Evolutionary conservation across 2,329 filamentous ascomycete genomes (phyloP), one percentile per base, ranked within the genome.

Genomic region (Pestalotiopsis sp.): DNA sequence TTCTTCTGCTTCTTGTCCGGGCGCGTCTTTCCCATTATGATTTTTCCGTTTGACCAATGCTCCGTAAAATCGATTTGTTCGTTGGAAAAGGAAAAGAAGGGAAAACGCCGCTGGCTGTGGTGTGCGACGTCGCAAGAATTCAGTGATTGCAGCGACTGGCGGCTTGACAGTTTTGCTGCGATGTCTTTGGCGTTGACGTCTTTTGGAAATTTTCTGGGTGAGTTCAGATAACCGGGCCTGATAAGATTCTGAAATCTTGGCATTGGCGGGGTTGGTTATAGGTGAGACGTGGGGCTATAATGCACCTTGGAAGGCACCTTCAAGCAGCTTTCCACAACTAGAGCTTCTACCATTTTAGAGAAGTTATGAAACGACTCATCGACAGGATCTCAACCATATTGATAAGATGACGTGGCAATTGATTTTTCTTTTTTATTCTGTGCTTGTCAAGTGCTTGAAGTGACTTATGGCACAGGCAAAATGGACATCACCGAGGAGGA

Each of bases 1-100:
- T 75, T 76, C 69, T 77, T 78, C 9, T 75, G 72, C 69, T 77
- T 78, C 65, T 76, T 79, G 62, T 78, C 75, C 20, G 78, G 78
- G 68, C 77, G 74, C 68, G 77, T 73, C 25, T 77, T 77, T 52
- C 76, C 78, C 78, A 79, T 79, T 23, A 63, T 68, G 41, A 17
- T 6, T 36, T 7, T 14, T 38, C 7, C 6, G 11, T 14, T 56
- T 58, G 25, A 9, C 31, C 31, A 58, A 52, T 11, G 31, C 9
- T 40, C 25, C 36, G 11, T 13, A 13, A 6, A 27, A 13, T 27
- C 23, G 31, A 14, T 17, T 4, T 23, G 59, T 41, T 20, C n/a
- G n/a, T 49, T n/a, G 45, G 3, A n/a, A 23, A n/a, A 2, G 17
- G 4, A 5, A n/a, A 17, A 13, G 17, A 14, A 23, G 5, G 38